Evolutionary conservation across 2,329 filamentous ascomycete genomes (phyloP), one percentile per base, ranked within the genome.

Genomic region (Cytospora chrysosperma): DNA sequence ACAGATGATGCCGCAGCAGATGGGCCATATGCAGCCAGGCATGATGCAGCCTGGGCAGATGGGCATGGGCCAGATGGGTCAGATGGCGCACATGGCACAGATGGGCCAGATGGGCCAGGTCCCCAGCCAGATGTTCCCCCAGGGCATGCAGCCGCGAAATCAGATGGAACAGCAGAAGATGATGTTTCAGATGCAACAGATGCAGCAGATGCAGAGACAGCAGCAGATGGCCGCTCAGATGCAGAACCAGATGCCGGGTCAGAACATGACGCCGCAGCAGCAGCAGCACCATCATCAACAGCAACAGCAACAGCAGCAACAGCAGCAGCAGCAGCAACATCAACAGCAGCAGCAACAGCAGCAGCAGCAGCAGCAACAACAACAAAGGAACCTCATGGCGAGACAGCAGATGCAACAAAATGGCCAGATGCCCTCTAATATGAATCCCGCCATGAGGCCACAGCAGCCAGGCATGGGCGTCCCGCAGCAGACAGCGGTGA

Each of bases 161-260:
- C 81, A 80, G 53, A 83, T 90, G 67, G 89, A 91, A 49, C 88
- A 91, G 71, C 88, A 92, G 68, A 89, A 92, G 70, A 84, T 92
- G 74, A 82, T 89, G 56, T 94, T 96, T 71, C 91, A 96, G 69
- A 90, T 96, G 86, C 89, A 91, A 65, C 76, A 96, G 59, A 86
- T 89, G 62, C 91, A 93, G 70, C 83, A 90, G 49, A 87, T 90
- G 66, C 86, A 88, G 67, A 79, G 75, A 52, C 77, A 76, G 51
- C 78, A 82, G 74, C 77, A 80, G 43, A 75, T 75, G 69, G 74
- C 71, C 52, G 79, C 77, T 24, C 79, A 58, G 21, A 47, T 47
- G 40, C 55, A 58, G 12, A 56, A 56, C 17, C 73, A 74, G 52
- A 71, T 73, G 67, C 69, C 67, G 30, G 65, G 65, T 15, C 72